phyloP scores from a whole-genome alignment of 2,329 filamentous ascomycete genomes.

The Chrysosporium queenslandicum region DNA sequence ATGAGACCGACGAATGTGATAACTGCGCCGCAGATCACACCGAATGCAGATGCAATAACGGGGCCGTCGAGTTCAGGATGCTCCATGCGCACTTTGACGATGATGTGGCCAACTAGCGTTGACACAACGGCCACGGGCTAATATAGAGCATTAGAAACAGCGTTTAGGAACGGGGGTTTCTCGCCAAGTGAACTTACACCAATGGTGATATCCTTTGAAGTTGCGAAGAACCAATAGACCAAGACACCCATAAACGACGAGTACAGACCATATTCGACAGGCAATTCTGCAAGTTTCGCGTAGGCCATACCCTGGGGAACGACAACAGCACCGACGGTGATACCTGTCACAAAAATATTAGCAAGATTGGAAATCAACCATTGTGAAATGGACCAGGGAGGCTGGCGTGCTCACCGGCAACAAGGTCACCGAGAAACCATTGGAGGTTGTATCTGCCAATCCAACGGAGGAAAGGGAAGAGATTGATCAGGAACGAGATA shows the following conservation, averaged over 20 bases:
- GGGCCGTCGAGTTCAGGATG: slow-evolving; percentile 48
- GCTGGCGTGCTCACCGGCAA: slow-evolving; percentile 58
- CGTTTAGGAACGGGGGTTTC: no score
- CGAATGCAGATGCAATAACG: slow-evolving; percentile 66
- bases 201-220: slow-evolving; percentile 96
- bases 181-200: slow-evolving; percentile 53
- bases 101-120: slow-evolving; percentile 74
- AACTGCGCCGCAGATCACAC: slow-evolving; percentile 66
- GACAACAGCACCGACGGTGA: slow-evolving; percentile 67
- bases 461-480: slow-evolving; percentile 90
- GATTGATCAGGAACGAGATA: slow-evolving; percentile 51
- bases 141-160: slow-evolving; percentile 16
- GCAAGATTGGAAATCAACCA: neutral
- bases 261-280: slow-evolving; percentile 75
- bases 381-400: neutral
- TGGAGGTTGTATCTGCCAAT: slow-evolving; percentile 76
- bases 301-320: slow-evolving; percentile 98
- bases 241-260: slow-evolving; percentile 93
- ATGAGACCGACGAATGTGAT: slow-evolving; percentile 69
- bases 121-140: slow-evolving; percentile 93
- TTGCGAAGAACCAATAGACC: slow-evolving; percentile 96
- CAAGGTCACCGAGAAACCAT: slow-evolving; percentile 81
- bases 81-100: slow-evolving; percentile 50
- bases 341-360: slow-evolving; percentile 36
- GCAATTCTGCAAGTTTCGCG: slow-evolving; percentile 69